Base-by-base conservation (phyloP, 805 yeast genomes). In the Maudiozyma saulgeensis region DNA sequence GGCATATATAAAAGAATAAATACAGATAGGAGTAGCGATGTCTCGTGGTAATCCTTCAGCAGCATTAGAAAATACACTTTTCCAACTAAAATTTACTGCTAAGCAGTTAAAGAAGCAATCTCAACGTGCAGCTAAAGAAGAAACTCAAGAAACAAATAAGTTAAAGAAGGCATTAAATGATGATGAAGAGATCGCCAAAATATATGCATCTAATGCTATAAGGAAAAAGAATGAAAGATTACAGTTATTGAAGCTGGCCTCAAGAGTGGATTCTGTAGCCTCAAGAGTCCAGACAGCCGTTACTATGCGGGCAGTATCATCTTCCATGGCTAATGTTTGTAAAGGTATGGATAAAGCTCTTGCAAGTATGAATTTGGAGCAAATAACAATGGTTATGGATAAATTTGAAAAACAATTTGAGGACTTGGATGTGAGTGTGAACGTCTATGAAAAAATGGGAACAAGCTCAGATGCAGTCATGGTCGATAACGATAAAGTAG, bases 221-320 rank as follows among this genome's bases (percentile, higher is more conserved):
- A 77, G 99, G 46, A 93, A 93, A 67, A 76, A 85, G 43, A 86
- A 85, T 59, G 99, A 93, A 66, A 73, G 91, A 53, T 73, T 91
- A 47, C 91, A 85, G 62, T 68, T 93, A 48, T 70, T 93, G 47
- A 75, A 91, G 56, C 72, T 93, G 50, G 84, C 96, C 0, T 87
- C 96, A 0, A 71, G 97, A 50, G 87, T 93, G 19, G 99, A 93
- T 68, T 91, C 98, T 0, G 99, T 93, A 23, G 95, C 98, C 0
- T 84, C 95, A 4, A 71, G 99, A 51, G 96, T 93, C 2, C 97
- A 91, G 60, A 93, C 99, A 0, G 99, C 99, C 0, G 97, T 93
- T 6, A 91, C 98, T 0, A 93, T 93, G 99, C 77, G 96, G 56
- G 81, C 87, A 45, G 96, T 93, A 11, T 87, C 96, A 0, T 89